Base-by-base conservation (phyloP, 495 filamentous ascomycete genomes). In the Opeltia flavorubescens region DNA sequence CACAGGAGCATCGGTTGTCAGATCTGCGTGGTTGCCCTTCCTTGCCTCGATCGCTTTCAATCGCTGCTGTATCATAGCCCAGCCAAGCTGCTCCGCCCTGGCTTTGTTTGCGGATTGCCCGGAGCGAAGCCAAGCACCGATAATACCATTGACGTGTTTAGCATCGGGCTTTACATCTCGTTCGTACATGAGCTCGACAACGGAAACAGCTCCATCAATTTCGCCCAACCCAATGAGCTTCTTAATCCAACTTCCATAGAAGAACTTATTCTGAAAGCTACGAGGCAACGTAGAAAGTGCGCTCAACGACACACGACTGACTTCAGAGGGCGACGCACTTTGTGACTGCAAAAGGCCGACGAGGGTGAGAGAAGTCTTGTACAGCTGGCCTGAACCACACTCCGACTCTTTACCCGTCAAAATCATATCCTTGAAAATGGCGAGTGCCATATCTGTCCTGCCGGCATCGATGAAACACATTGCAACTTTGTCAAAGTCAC, bases 341-440 rank as follows among this genome's bases (percentile, higher is more conserved):
- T 62, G 63, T 18, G 68, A 66, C 44, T 77, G 71, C 26, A 74
- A 54, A 21, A 63, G 69, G 9, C 63, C 66, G 27, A 65, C 59
- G 15, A 71, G 43, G 21, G 65, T 64, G 15, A 73, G 46, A 31
- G 66, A 62, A 42, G 62, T 59, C 50, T 61, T 58, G 52, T 75
- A 76, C 5, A 74, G 60, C 12, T 66, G 61, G 3, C 63, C 68
- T 9, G 70, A 75, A 46, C 70, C 69, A 31, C 74, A 59, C 18
- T 61, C 56, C 54, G 54, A 69, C 55, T 64, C 64, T 58, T 70
- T 61, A 1, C 72, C 72, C 0, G 74, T 77, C 34, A 83, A 75
- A 82, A 88, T 86, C 83, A 88, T 85, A 58, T 89, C 84, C 44
- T 80, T 83, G 65, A 89, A 89, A 1, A 79, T 74, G 36, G 78